A percentile compares a stretch with the other conserved stretches of the same genome.
Evolutionary conservation across 106 monocot genomes (phyloP).

Genomic region (Phalaenopsis equestris): DNA sequence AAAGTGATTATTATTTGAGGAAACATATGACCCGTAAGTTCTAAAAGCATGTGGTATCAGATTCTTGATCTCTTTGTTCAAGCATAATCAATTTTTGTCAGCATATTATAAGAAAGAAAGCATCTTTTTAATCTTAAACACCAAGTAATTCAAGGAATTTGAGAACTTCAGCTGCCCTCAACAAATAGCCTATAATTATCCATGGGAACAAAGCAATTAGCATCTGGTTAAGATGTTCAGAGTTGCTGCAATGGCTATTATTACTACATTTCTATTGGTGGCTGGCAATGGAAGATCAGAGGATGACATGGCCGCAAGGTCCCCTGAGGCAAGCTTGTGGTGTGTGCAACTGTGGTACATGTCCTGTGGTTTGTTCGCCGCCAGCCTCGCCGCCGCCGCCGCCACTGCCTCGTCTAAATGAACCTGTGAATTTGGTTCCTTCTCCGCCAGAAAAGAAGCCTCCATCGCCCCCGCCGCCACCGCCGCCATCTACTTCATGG

Average conservation of each 20-base stretch:
- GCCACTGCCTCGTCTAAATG: background rate
- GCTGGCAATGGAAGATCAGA: conserved; percentile 2
- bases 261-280: conserved; percentile 3
- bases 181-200: background rate
- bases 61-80: background rate
- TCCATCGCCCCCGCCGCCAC: conserved; percentile 3
- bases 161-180: background rate
- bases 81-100: background rate
- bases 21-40: no score
- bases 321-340: conserved; percentile 19
- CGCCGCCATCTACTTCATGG: conserved; percentile 8
- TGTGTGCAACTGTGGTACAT: conserved; percentile 50
- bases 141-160: background rate
- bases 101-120: background rate
- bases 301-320: conserved; percentile 1
- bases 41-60: no score
- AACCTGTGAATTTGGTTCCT: conserved; percentile 2
- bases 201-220: background rate
- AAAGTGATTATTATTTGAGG: no score
- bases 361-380: conserved; percentile 37
- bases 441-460: conserved; percentile 7
- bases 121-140: conserved; percentile 4
- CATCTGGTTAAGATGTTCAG: background rate
- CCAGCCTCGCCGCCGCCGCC: conserved; percentile 15
- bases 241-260: background rate